Evolutionary conservation across 2,329 filamentous ascomycete species (phyloP), one percentile per base, ranked within the genome.

Genomic region (Lachnellula occidentalis): DNA sequence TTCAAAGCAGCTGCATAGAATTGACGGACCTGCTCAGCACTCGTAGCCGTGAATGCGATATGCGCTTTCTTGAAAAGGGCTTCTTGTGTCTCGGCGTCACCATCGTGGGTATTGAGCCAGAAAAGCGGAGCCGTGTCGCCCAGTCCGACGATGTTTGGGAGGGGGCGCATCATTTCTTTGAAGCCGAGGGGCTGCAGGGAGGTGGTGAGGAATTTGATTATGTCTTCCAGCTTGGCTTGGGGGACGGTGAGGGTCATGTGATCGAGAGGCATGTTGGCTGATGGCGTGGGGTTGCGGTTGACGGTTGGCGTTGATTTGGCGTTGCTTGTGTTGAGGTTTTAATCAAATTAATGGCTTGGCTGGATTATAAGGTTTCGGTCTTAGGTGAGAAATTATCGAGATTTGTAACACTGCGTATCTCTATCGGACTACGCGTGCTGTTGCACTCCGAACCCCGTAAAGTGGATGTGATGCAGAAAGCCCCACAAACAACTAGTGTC

Each of bases 21-120:
- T 43, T 57, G 17, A 9, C 48, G 41, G 12, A 61, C 59, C 50
- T 61, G 51, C 24, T 58, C 54, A 14, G n/a, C 21, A 61, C 58
- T 54, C 27, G 53, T 27, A 34, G 59, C 59, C 46, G 34, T 49
- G 37, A 61, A 61, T 11, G 55, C 59, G 37, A 61, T 50, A 53
- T 61, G 59, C 1, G 52, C 43, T 15, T n/a, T 43, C 43, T 54
- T 56, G 15, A 41, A 39, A 15, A 56, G 15, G 3, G 21, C 24
- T 11, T 42, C 31, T 4, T 34, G 4, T 7, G 17, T 24, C 6
- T 42, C 34, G 12, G 50, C 48, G n/a, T 55, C 22, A 4, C n/a
- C 47, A 8, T 56, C 48, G 14, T 27, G n/a, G 21, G 17, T 41
- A 6, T 9, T 17, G 27, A 58, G 24, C 59, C 59, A 61, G 34